Evolutionary conservation across 345 rosid genomes (phyloP).

Genomic region (Populus tremula): DNA sequence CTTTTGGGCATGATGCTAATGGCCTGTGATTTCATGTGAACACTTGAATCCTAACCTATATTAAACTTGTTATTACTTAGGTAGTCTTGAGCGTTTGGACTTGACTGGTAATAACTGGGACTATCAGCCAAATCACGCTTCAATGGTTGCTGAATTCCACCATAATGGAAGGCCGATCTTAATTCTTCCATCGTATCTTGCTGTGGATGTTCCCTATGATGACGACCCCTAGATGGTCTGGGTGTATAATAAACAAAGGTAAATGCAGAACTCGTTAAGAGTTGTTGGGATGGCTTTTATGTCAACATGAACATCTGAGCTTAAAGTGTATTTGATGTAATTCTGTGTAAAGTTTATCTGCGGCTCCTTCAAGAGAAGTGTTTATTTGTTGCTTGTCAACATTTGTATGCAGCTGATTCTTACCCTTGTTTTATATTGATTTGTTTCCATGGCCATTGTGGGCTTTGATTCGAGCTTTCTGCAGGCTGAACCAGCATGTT

Average conservation of each 20-base stretch:
- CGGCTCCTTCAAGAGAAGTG: neutral
- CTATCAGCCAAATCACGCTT: slow-evolving; percentile 31
- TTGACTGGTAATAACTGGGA: slow-evolving; percentile 69
- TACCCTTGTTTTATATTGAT: too few species aligned
- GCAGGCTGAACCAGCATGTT: too few species aligned
- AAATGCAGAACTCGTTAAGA: neutral
- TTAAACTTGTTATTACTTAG: slow-evolving; percentile 29
- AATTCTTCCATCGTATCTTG: slow-evolving; percentile 40
- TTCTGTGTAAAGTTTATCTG: neutral
- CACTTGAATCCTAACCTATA: neutral
- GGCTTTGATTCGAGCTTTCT: too few species aligned
- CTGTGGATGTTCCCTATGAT: slow-evolving; percentile 54
- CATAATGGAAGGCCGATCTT: slow-evolving; percentile 58
- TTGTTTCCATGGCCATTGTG: too few species aligned
- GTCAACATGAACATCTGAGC: neutral
- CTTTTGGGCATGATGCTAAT: neutral
- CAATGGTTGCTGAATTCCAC: slow-evolving; percentile 55
- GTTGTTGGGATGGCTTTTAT: neutral
- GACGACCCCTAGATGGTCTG: slow-evolving; percentile 60
- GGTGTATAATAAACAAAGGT: neutral
- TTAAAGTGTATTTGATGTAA: too few species aligned
- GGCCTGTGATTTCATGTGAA: neutral
- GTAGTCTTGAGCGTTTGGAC: slow-evolving; percentile 61
- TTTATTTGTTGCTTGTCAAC: neutral
- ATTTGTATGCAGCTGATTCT: too few species aligned